Evolutionary conservation across 306 rosid genomes (phyloP).

Genomic region (Prunus salicina): DNA sequence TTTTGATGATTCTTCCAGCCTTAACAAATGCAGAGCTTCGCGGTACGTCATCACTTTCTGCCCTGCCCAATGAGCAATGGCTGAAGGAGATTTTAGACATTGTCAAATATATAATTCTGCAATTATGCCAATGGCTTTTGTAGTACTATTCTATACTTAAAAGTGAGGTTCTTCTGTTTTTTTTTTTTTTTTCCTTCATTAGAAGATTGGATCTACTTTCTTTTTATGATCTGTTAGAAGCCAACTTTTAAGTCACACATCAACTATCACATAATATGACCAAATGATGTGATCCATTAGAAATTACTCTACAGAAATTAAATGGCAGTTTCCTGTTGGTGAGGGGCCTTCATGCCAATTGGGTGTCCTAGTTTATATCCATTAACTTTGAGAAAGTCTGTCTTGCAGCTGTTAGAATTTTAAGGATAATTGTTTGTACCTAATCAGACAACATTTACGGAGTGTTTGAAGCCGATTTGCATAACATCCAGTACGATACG

Average conservation of each 20-base stretch:
- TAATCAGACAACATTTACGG: too few relatives aligned
- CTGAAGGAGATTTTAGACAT: not conserved
- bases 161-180: not conserved
- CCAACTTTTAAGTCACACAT: not conserved
- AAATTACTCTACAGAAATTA: not conserved
- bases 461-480: not conserved
- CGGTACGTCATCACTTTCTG: constrained; percentile 90
- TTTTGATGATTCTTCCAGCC: constrained; percentile 86
- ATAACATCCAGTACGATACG: not conserved
- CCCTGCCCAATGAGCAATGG: constrained; percentile 45
- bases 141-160: not conserved
- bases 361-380: too few relatives aligned
- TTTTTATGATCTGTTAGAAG: constrained; percentile 7
- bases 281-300: not conserved
- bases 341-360: too few relatives aligned
- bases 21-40: constrained; percentile 79
- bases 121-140: not conserved
- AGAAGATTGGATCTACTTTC: not conserved
- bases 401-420: too few relatives aligned
- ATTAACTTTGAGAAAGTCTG: too few relatives aligned
- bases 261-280: too few relatives aligned
- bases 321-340: not conserved
- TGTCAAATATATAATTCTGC: not conserved
- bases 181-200: not conserved
- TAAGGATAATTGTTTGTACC: too few relatives aligned